These are phyloP conservation scores for Calocera viscosa DNA, from an alignment of 768 basidiomycete genomes.

Conservation along the genomic window DNA sequence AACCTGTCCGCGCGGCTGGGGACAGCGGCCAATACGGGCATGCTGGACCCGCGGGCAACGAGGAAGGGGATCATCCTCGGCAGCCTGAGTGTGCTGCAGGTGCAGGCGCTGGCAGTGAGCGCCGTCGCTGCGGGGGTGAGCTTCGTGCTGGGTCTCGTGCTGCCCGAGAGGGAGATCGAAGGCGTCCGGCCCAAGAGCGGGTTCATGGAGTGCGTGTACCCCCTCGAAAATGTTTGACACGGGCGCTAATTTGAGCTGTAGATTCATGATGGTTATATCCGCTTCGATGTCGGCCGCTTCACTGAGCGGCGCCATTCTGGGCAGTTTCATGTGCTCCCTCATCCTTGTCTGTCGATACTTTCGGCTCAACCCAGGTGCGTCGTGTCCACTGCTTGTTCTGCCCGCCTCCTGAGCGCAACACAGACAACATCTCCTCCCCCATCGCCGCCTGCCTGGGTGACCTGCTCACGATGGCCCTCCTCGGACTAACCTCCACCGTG, in stretches of 20 bases:
- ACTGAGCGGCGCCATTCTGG: constrained; percentile 62
- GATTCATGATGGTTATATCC: constrained; percentile 64
- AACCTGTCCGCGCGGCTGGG: constrained; percentile 88
- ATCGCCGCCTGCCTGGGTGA: constrained; percentile 89
- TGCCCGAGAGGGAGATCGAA: neutral
- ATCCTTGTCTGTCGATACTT: constrained; percentile 65
- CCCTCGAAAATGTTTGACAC: neutral
- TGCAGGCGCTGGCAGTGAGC: constrained; percentile 84
- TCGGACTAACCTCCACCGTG: constrained; percentile 56
- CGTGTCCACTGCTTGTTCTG: neutral
- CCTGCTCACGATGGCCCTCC: constrained; percentile 72
- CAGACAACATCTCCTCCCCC: constrained; percentile 93
- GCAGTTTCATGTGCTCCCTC: constrained; percentile 83
- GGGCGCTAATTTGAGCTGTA: constrained; percentile 22
- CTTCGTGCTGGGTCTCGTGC: constrained; percentile 49
- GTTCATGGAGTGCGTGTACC: neutral
- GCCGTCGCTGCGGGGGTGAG: constrained; percentile 71
- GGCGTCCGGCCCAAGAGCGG: neutral
- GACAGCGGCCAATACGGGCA: constrained; percentile 84
- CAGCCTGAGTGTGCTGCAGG: constrained; percentile 76
- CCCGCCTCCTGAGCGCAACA: neutral
- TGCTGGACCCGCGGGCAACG: constrained; percentile 58
- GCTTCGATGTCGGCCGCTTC: constrained; percentile 73
- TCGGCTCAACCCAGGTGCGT: constrained; percentile 52
- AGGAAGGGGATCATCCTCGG: constrained; percentile 61